Base-by-base conservation (phyloP, 345 rosid species). In the Eucalyptus regnans region DNA sequence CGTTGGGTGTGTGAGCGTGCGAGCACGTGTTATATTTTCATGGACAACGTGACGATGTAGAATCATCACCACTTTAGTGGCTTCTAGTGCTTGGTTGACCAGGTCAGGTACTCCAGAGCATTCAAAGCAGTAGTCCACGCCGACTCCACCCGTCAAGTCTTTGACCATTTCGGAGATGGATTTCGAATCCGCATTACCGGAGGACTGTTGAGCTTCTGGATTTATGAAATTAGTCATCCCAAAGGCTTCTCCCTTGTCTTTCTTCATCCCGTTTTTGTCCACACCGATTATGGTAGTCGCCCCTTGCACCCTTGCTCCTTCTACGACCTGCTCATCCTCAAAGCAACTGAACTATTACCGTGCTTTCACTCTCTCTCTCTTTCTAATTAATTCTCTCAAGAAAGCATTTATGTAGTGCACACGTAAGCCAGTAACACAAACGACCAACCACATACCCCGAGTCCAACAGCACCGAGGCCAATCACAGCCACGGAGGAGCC, bases 381-480 rank as follows among this genome's bases (percentile, higher is more conserved):
- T 29, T 68, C 89, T 49, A 48, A 23, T 87, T 37, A 48, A 23
- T 43, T 33, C 50, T 37, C 33, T 31, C 56, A 60, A 68, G 76
- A 31, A 41, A n/a, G 50, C 54, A 79, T 50, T 4, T 31, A 68
- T 27, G 2, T 37, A 10, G 62, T 9, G 33, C 86, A 6, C 85
- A 48, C 7, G 46, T 88, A 41, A 87, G 49, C 18, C 20, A 37
- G 86, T 50, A 66, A 18, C 33, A 16, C 15, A 44, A 29, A 15
- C 27, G 46, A 33, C n/a, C 66, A 60, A 37, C 50, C 37, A 85
- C 87, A n/a, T 91, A 93, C 96, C 90, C 97, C 96, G 22, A 96
- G 93, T 37, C 98, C 96, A 64, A 96, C 98, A 37, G 95, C 93
- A 80, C 98, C 98, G 52, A 96, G 94, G 58, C 98, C 99, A 7